Percentiles rank a stretch among this genome's conserved stretches.
phyloP scores from a whole-genome alignment of 257 asterid species.

The Solanum acaule region DNA sequence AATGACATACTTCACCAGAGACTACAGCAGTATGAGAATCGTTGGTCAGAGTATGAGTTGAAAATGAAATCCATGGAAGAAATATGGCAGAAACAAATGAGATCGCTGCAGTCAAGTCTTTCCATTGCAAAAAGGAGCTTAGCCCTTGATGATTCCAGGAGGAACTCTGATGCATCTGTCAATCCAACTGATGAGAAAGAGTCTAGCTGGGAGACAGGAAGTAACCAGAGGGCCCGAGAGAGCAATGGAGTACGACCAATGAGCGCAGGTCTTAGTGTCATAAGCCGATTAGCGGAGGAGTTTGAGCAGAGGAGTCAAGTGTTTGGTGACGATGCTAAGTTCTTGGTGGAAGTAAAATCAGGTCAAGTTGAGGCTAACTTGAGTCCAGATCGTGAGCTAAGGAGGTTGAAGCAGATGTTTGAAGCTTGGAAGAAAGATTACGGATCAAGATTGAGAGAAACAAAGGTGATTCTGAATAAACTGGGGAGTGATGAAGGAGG shows the following conservation, averaged over 20 bases:
- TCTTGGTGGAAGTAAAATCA: conserved; percentile 88
- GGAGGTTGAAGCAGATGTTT: conserved; percentile 80
- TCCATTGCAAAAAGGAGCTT: conserved; percentile 85
- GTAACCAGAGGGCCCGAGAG: conserved; percentile 38
- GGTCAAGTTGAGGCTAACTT: conserved; percentile 81
- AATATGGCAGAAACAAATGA: conserved; percentile 98
- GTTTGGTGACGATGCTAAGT: conserved; percentile 89
- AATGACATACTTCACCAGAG: conserved; percentile 86
- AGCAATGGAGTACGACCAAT: conserved; percentile 46
- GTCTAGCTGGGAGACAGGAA: conserved; percentile 52
- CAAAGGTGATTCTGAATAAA: conserved; percentile 75
- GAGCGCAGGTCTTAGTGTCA: conserved; percentile 60
- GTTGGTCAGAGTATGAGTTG: conserved; percentile 94
- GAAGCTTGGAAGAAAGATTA: conserved; percentile 97
- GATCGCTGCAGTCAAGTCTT: conserved; percentile 94
- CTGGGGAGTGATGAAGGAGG: conserved; percentile 63
- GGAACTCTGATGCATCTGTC: conserved; percentile 69
- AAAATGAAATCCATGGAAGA: conserved; percentile 99
- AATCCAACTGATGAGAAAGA: conserved; percentile 52
- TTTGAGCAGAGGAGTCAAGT: conserved; percentile 93
- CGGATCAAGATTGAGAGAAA: conserved; percentile 76
- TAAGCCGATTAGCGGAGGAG: conserved; percentile 83
- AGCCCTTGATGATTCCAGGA: conserved; percentile 55
- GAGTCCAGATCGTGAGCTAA: conserved; percentile 84
- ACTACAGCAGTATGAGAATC: conserved; percentile 77